Evolutionary conservation across 192 early-diverging fungal species (phyloP).

Genomic region (Entomortierella beljakovae): DNA sequence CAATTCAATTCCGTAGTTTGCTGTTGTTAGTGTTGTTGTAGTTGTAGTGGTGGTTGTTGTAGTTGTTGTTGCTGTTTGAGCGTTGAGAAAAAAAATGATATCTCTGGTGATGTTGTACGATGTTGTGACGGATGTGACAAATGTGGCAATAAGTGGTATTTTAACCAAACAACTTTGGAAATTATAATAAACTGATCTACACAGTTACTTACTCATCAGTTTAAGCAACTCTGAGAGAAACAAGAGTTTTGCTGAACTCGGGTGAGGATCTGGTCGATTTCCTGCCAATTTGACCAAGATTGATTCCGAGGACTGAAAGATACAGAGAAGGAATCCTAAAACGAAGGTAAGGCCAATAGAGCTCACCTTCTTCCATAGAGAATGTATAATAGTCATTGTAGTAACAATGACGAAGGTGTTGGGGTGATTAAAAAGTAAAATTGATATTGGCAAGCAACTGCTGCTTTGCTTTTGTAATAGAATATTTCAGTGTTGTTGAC

Average conservation of each 20-base stretch:
- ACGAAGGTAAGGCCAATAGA: slow-evolving; percentile 48
- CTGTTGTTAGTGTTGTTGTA: no score
- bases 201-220: slow-evolving; percentile 35
- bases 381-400: slow-evolving; percentile 13
- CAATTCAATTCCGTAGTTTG: no score
- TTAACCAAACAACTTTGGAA: no score
- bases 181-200: neutral
- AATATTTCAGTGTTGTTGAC: no score
- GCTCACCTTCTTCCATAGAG: slow-evolving; percentile 9
- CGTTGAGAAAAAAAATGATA: no score
- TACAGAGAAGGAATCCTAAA: slow-evolving; percentile 51
- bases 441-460: neutral
- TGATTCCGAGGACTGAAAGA: slow-evolving; percentile 56
- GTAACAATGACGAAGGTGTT: no score
- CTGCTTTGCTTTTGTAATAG: no score
- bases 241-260: slow-evolving; percentile 48
- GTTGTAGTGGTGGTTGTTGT: no score
- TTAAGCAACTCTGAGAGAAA: slow-evolving; percentile 53
- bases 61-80: no score
- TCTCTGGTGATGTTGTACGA: no score
- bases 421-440: slow-evolving; percentile 4
- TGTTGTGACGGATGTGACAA: no score
- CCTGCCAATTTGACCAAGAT: slow-evolving; percentile 51
- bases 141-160: no score
- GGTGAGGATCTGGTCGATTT: slow-evolving; percentile 52